These are phyloP conservation scores for Debaryomyces singareniensis DNA, from an alignment of 1,139 yeast genomes.

Conservation along the genomic window DNA sequence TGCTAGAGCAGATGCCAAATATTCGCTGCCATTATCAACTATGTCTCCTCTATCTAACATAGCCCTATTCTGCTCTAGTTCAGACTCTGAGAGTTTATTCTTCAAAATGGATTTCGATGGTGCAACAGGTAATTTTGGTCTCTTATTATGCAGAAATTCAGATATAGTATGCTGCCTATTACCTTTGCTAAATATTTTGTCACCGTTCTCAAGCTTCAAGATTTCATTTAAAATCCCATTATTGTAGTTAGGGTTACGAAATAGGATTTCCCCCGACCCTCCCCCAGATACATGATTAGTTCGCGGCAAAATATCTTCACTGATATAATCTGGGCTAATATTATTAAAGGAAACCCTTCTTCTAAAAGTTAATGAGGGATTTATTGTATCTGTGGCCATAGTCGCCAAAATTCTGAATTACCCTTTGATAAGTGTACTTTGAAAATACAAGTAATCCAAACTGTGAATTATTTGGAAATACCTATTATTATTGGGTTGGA, in stretches of 20 bases:
- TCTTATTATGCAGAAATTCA: conserved; percentile 3
- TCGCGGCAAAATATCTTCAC: conserved; percentile 2
- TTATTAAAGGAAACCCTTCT: conserved; percentile 43
- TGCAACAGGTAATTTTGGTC: conserved; percentile 17
- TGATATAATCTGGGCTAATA: conserved; percentile 23
- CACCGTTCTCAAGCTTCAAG: not conserved
- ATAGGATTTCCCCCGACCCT: conserved; percentile 2
- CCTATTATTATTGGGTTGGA: too few species aligned
- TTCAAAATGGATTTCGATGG: conserved; percentile 38
- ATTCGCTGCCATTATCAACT: conserved; percentile 7
- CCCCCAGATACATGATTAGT: not conserved
- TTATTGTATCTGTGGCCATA: conserved; percentile 3
- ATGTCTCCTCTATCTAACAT: conserved; percentile 10
- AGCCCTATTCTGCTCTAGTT: conserved; percentile 5
- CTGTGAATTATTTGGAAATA: too few species aligned
- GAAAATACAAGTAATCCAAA: too few species aligned
- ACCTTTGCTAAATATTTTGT: not conserved
- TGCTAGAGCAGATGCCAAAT: conserved; percentile 7
- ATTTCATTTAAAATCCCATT: not conserved
- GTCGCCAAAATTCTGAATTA: too few species aligned
- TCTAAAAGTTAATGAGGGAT: conserved; percentile 10
- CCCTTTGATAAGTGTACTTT: too few species aligned
- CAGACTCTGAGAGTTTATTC: conserved; percentile 29
- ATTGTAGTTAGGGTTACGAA: conserved; percentile 1
- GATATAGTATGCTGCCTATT: not conserved